Base-by-base conservation (phyloP, 73 alveolate genomes). In the Symbiodinium natans region DNA sequence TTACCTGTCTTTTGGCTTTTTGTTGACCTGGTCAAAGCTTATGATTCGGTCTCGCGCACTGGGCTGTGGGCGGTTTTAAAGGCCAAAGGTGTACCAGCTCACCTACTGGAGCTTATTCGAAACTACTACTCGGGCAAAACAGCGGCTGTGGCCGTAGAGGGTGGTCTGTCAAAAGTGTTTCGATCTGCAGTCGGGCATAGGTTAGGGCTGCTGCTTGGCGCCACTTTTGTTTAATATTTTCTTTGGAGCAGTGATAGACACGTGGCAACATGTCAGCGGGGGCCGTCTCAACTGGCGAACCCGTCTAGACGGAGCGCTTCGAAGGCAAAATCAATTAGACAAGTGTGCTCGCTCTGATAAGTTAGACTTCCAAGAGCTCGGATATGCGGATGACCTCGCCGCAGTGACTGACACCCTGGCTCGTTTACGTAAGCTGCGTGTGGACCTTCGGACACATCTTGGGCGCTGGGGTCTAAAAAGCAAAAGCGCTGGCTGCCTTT, bases 121-220 rank as follows among this genome's bases (percentile, higher is more conserved):
- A 23, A 4, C n/a, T 90, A 31, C 56, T 71, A n/a, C 23, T 2
- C 73, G 23, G 82, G 88, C 2, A 90, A 71, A 71, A 13, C 33
- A 41, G 7, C 59, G 41, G 1, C 0, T 17, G 8, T 41, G 10
- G 3, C 34, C 9, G 89, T n/a, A 13, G 88, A 90, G n/a, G 97
- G 97, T 0, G 1, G 40, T 0, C 41, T 68, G 21, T 71, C 97
- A 0, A 0, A 71, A 33, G 0, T 10, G 73, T 21, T 38, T 87
- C 15, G 94, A 54, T 4, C 34, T 87, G 0, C 1, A 3, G 0
- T 56, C 94, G 3, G 94, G 94, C 29, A 41, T 87, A 9, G 94
- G 94, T 8, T 85, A 87, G 36, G 94, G 94, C 3, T 87, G 94
- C 29, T 87, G 94, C 38, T 41, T 87, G 1, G 94, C 94, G 0